Conservation (phyloP, 768 basidiomycete genomes). For the Rhizopogon salebrosus region DNA sequence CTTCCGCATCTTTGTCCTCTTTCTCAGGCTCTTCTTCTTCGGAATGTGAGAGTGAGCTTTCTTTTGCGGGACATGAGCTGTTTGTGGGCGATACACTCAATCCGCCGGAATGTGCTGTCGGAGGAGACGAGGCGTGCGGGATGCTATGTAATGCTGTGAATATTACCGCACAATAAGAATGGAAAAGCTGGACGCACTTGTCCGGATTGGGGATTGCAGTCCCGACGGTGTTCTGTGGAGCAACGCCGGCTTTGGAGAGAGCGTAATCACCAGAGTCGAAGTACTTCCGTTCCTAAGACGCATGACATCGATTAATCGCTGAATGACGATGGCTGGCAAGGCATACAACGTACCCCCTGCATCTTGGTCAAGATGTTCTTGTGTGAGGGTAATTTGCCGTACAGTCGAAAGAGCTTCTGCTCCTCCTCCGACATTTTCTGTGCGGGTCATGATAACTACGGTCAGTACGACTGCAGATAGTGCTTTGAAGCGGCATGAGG, state of each 20-base stretch:
- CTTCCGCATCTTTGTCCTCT: slow-evolving; percentile 9
- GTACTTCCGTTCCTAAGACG: slow-evolving; percentile 88
- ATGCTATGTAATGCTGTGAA: slow-evolving; percentile 47
- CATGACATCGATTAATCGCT: slow-evolving; percentile 6
- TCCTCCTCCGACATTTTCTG: slow-evolving; percentile 86
- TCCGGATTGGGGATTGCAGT: slow-evolving; percentile 98
- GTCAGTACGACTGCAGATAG: slow-evolving; percentile 19
- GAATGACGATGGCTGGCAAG: not conserved
- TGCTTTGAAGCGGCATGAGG: not conserved
- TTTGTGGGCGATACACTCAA: slow-evolving; percentile 76
- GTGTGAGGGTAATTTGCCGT: slow-evolving; percentile 90
- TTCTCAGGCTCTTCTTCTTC: slow-evolving; percentile 15
- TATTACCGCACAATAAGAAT: not conserved
- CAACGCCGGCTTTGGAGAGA: slow-evolving; percentile 88
- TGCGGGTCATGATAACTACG: slow-evolving; percentile 1
- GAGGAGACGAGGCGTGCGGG: slow-evolving; percentile 81
- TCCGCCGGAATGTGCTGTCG: slow-evolving; percentile 43
- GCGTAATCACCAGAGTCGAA: slow-evolving; percentile 99
- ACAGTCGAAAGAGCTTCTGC: slow-evolving; percentile 89
- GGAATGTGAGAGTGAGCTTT: slow-evolving; percentile 38
- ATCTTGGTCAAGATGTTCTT: slow-evolving; percentile 93
- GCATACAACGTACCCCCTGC: slow-evolving; percentile 67
- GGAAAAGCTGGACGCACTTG: slow-evolving; percentile 54
- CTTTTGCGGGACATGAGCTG: slow-evolving; percentile 60
- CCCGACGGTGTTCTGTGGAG: slow-evolving; percentile 85